Evolutionary conservation across 345 rosid genomes (phyloP).

Genomic region (Salix arbutifolia): DNA sequence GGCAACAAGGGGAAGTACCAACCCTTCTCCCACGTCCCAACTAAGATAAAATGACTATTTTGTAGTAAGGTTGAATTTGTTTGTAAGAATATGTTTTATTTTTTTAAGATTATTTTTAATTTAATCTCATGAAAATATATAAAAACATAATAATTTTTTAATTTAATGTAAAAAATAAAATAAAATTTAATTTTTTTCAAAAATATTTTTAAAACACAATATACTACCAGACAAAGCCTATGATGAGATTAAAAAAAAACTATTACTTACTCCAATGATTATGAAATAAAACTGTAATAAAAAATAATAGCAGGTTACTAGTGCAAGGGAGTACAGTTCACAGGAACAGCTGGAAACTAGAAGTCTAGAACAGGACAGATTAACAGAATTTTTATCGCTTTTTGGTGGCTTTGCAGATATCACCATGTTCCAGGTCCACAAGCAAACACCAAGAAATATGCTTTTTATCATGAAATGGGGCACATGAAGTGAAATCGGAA

Average conservation of each 20-base stretch:
- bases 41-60: too few relatives aligned
- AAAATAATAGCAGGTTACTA: neutral
- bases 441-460: slow-evolving; percentile 1
- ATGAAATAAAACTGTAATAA: neutral
- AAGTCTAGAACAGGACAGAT: slow-evolving; percentile 16
- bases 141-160: too few relatives aligned
- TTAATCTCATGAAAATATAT: too few relatives aligned
- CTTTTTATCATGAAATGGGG: slow-evolving; percentile 2
- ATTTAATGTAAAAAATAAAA: too few relatives aligned
- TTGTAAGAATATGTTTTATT: too few relatives aligned
- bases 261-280: neutral
- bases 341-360: slow-evolving; percentile 26
- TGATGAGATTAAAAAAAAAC: too few relatives aligned
- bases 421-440: slow-evolving; percentile 25
- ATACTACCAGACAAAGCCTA: too few relatives aligned
- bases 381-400: slow-evolving; percentile 24
- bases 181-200: too few relatives aligned
- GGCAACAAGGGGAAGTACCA: neutral
- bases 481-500: slow-evolving; percentile 18
- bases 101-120: too few relatives aligned
- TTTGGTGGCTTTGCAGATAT: slow-evolving; percentile 19
- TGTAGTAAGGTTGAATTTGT: too few relatives aligned
- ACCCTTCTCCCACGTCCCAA: too few relatives aligned
- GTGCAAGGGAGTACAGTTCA: slow-evolving; percentile 10
- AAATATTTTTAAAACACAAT: too few relatives aligned